phyloP scores from a whole-genome alignment of 306 rosid genomes.

The Psophocarpus tetragonolobus region DNA sequence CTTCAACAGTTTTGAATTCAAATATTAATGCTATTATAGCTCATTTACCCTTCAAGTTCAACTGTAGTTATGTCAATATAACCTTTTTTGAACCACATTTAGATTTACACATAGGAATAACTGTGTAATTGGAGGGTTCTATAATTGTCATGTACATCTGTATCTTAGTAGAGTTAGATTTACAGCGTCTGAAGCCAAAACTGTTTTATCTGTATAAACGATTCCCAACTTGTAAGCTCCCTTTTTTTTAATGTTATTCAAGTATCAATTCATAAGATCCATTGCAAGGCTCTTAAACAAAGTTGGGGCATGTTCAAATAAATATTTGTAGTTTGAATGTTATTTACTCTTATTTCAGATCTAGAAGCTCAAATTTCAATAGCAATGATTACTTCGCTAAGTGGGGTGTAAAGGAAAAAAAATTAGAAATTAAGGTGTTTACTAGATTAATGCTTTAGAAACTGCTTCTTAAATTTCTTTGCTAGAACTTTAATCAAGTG shows the following conservation, averaged over 20 bases:
- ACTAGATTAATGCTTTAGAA: neutral
- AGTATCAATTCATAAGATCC: neutral
- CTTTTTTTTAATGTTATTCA: neutral
- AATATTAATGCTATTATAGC: neutral
- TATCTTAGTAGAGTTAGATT: neutral
- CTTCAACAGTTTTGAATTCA: conserved; percentile 48
- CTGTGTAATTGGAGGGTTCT: conserved; percentile 35
- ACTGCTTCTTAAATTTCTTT: neutral
- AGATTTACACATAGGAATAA: conserved; percentile 30
- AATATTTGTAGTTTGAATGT: neutral
- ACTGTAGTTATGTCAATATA: neutral
- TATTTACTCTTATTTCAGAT: neutral
- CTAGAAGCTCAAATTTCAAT: conserved; percentile 4
- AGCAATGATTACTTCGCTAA: neutral
- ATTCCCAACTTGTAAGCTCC: neutral
- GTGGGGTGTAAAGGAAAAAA: neutral
- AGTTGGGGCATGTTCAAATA: neutral
- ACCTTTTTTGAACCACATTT: conserved; percentile 31
- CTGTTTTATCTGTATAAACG: neutral
- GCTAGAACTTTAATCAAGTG: no score
- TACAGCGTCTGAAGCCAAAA: neutral
- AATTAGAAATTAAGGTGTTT: neutral
- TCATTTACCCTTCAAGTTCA: neutral
- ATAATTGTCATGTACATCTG: neutral
- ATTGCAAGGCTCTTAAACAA: neutral